Evolutionary conservation across 2,329 filamentous ascomycete genomes (phyloP).

Genomic region (Cercospora canescens): DNA sequence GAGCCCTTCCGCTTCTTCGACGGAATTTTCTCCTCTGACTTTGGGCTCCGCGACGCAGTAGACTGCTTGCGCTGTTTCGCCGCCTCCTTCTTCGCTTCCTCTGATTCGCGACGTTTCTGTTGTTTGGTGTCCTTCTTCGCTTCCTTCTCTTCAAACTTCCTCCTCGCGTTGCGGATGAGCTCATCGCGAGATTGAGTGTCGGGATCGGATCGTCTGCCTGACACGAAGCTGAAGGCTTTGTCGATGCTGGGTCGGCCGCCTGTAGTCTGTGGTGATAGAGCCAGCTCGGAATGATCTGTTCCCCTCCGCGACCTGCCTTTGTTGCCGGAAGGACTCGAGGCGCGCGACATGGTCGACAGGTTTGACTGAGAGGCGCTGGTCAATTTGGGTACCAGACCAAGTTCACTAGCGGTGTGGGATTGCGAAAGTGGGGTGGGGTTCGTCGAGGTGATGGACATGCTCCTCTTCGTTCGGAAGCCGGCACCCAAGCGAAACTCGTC

Average conservation of each 20-base stretch:
- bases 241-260: slow-evolving; percentile 58
- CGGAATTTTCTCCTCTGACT: slow-evolving; percentile 21
- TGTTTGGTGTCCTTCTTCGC: slow-evolving; percentile 57
- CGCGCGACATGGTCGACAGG: slow-evolving; percentile 47
- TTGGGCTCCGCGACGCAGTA: slow-evolving; percentile 36
- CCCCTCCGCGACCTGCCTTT: slow-evolving; percentile 48
- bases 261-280: slow-evolving; percentile 46
- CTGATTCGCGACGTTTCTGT: slow-evolving; percentile 43
- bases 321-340: slow-evolving; percentile 36
- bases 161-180: slow-evolving; percentile 56
- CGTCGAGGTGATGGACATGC: slow-evolving; percentile 46
- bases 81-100: slow-evolving; percentile 49
- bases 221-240: slow-evolving; percentile 53
- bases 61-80: slow-evolving; percentile 44
- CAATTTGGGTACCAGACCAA: slow-evolving; percentile 48
- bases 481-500: slow-evolving; percentile 45
- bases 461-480: slow-evolving; percentile 40
- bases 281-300: slow-evolving; percentile 49
- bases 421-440: slow-evolving; percentile 35
- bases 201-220: slow-evolving; percentile 41
- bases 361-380: slow-evolving; percentile 55
- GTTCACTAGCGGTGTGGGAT: slow-evolving; percentile 36
- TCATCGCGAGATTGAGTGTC: slow-evolving; percentile 58
- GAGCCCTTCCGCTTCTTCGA: slow-evolving; percentile 24
- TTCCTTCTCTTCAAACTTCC: slow-evolving; percentile 61